phyloP scores from a whole-genome alignment of 1,139 yeast genomes.

The Blastobotrys indianensis region DNA sequence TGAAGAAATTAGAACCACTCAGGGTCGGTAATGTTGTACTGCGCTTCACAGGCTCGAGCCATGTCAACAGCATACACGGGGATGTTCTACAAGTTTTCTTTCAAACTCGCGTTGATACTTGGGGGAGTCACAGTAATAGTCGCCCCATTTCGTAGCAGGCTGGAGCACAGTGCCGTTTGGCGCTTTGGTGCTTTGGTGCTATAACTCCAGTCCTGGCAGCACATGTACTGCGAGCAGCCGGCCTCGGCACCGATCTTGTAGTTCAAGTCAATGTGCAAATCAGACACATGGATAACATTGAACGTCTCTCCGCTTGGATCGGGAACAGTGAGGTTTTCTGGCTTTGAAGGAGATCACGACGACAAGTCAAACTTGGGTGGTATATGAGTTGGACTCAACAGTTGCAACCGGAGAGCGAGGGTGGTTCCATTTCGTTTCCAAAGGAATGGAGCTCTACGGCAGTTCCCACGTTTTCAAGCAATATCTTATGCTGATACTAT shows the following conservation, averaged over 20 bases:
- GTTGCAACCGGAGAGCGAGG: too few relatives aligned
- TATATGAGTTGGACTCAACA: too few relatives aligned
- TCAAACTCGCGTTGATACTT: slow-evolving; percentile 51
- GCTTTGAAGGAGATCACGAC: slow-evolving; percentile 40
- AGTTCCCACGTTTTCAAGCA: too few relatives aligned
- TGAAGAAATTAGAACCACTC: too few relatives aligned
- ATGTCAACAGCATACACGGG: slow-evolving; percentile 44
- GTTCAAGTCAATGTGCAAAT: slow-evolving; percentile 53
- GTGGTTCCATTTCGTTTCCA: too few relatives aligned
- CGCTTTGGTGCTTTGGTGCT: slow-evolving; percentile 28
- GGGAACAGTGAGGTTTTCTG: slow-evolving; percentile 35
- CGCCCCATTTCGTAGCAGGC: slow-evolving; percentile 57
- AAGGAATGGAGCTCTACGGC: too few relatives aligned
- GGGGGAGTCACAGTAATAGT: slow-evolving; percentile 56
- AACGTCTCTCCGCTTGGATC: slow-evolving; percentile 39
- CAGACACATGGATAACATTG: slow-evolving; percentile 56
- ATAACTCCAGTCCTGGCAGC: slow-evolving; percentile 40
- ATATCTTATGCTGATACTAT: too few relatives aligned
- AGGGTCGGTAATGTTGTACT: too few relatives aligned
- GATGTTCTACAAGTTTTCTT: slow-evolving; percentile 45
- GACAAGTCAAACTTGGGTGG: slow-evolving; percentile 39
- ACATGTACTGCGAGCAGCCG: slow-evolving; percentile 46
- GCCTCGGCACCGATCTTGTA: slow-evolving; percentile 55
- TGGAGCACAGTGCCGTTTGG: slow-evolving; percentile 32
- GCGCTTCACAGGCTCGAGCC: neutral